A percentile compares a stretch with the other conserved stretches of the same genome.
Evolutionary conservation across 306 rosid genomes (phyloP).

Genomic region (Glycine latifolia): DNA sequence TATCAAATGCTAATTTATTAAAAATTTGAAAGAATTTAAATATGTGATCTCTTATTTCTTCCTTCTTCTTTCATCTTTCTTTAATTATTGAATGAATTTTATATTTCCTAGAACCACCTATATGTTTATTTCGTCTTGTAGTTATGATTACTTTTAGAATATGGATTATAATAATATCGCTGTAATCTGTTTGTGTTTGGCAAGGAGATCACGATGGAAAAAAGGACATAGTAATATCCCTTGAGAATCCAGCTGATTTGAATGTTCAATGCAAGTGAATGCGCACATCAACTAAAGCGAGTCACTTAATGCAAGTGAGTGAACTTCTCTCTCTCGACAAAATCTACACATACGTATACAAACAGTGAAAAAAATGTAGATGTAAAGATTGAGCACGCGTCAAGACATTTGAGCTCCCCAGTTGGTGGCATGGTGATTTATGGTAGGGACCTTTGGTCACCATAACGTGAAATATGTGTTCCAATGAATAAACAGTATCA

Average conservation of each 20-base stretch:
- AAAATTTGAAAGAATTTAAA: too few relatives aligned
- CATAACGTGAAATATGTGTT: background rate
- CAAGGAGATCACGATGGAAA: too few relatives aligned
- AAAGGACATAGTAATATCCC: background rate
- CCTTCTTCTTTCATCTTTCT: too few relatives aligned
- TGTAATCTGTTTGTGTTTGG: too few relatives aligned
- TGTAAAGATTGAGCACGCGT: background rate
- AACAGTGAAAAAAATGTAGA: slow-evolving; percentile 4
- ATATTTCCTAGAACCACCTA: too few relatives aligned
- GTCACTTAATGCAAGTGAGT: background rate
- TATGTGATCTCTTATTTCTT: too few relatives aligned
- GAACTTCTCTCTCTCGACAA: background rate
- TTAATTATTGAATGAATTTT: too few relatives aligned
- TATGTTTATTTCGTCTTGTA: too few relatives aligned
- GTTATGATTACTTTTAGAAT: too few relatives aligned
- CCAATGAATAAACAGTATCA: too few relatives aligned
- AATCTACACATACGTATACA: background rate
- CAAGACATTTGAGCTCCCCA: background rate
- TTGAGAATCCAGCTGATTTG: background rate
- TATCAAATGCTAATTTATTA: too few relatives aligned
- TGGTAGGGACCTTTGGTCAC: slow-evolving; percentile 7
- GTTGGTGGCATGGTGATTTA: background rate
- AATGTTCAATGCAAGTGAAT: slow-evolving; percentile 33
- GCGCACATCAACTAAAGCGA: background rate
- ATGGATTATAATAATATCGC: too few relatives aligned